Evolutionary conservation across 768 basidiomycete genomes (phyloP), one percentile per base, ranked within the genome.

Genomic region (Butyriboletus loyo): DNA sequence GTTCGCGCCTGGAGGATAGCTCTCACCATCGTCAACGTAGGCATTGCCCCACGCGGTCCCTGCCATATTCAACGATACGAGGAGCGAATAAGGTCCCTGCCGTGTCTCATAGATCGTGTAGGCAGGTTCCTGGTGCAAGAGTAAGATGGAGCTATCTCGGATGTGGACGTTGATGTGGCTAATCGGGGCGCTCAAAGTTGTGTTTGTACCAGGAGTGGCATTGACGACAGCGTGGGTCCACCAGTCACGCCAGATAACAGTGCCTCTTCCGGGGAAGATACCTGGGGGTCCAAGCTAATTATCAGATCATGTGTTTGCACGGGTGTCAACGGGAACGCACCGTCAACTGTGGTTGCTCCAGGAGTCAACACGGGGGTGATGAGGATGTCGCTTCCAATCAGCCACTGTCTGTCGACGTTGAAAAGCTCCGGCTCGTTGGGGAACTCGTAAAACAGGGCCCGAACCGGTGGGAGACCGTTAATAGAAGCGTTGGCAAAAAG

Each of bases 401-500:
- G 61, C 74, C 87, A 92, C 65, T 92, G 90, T 22, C 73, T 67
- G 59, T 87, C 84, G 11, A 87, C 68, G 25, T 68, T 70, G 52
- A 85, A 84, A 2, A 85, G 66, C 54, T 85, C 83, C 0, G 83
- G 78, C 55, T 89, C 83, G 37, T 85, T 71, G 1, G 86, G 85
- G 73, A 89, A 91, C 64, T 90, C 85, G 61, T 79, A 90, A 76
- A 88, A 89, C 30, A 91, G 74, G 6, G 90, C 84, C 34, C 83
- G 82, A 35, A 92, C 71, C 11, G 85, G 85, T 5, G 89, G 89
- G 4, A 86, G 82, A 3, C 87, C 88, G 32, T 65, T 62, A 4
- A 70, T 72, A 7, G 86, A 87, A 5, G 86, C 75, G 50, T 87
- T 83, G 7, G 85, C 85, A 59, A 90, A 88, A 13, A 87, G 75